Conservation (phyloP, 139 green algal genomes). For the Auxenochlorella protothecoides region DNA sequence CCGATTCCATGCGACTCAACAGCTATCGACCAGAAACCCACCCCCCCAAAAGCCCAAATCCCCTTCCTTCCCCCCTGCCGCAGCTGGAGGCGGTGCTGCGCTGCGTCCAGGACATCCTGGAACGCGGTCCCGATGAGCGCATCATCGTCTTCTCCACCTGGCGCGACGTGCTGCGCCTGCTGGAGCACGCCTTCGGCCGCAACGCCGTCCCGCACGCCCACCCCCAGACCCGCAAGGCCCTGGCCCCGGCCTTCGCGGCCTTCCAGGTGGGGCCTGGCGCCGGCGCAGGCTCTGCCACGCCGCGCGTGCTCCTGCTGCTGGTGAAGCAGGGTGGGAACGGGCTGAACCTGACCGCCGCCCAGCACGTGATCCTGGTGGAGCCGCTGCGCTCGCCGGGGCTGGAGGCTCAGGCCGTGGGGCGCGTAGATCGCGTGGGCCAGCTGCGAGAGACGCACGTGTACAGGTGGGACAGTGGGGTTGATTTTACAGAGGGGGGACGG, state of each 20-base stretch:
- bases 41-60: background rate
- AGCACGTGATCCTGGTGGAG: slow-evolving; percentile 79
- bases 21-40: too few species aligned
- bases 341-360: slow-evolving; percentile 73
- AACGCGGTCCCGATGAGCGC: slow-evolving; percentile 7
- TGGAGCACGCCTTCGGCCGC: slow-evolving; percentile 40
- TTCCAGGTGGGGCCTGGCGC: background rate
- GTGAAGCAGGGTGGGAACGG: slow-evolving; percentile 54
- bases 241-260: background rate
- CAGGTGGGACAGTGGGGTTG: slow-evolving; percentile 9
- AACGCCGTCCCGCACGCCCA: slow-evolving; percentile 45
- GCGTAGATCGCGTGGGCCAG: slow-evolving; percentile 66
- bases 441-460: slow-evolving; percentile 49
- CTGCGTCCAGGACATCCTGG: slow-evolving; percentile 43
- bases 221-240: slow-evolving; percentile 2
- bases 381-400: slow-evolving; percentile 43
- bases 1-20: too few species aligned
- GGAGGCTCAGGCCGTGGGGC: slow-evolving; percentile 49
- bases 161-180: slow-evolving; percentile 66
- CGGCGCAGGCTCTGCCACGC: background rate
- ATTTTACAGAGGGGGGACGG: background rate
- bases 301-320: slow-evolving; percentile 63
- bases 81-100: slow-evolving; percentile 67
- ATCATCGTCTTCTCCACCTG: slow-evolving; percentile 77
- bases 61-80: background rate